Base-by-base conservation (phyloP, 768 basidiomycete species). In the Kwoniella europaea region DNA sequence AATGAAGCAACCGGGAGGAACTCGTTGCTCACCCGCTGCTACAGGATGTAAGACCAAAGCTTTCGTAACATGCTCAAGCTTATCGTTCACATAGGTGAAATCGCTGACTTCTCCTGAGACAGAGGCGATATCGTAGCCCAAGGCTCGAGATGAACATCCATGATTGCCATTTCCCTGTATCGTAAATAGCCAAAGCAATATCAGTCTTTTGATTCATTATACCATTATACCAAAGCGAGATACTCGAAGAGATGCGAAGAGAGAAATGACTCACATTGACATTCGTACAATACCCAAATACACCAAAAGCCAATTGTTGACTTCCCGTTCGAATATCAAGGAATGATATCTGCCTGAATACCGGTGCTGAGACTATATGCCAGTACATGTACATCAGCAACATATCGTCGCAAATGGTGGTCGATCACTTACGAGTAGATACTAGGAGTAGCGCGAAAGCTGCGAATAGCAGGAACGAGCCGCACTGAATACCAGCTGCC, bases 1-100 rank as follows among this genome's bases (percentile, higher is more conserved):
- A 56, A 43, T 68, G 50, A 15, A 27, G 57, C 62, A 65, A 20
- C 5, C 6, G 35, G 0, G 5, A 56, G 41, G 18, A 3, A 22
- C 1, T 12, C 35, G 35, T 20, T 18, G 65, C 79, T 68, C 64
- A 80, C 79, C 79, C 9, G 79, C 72, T 7, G 79, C 79, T 69
- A 84, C 79, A 43, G 83, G 83, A 59, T 82, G 82, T 16, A 84
- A 71, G 68, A 84, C 75, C 55, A 84, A 69, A 15, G 79, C 79
- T n/a, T 77, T 78, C 24, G 82, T 82, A 58, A 79, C 59, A 29
- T 56, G 41, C 18, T 76, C 59, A 9, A 81, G 52, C 43, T 63
- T 54, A 24, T 63, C 59, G 35, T 78, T 78, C 35, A 53, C 44
- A 43, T 72, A 78, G 10, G 35, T 67, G 27, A 50, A 65, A 29